These are phyloP conservation scores for Mucor ambiguus DNA, from an alignment of 371 early-diverging fungal species.

Conservation along the genomic window DNA sequence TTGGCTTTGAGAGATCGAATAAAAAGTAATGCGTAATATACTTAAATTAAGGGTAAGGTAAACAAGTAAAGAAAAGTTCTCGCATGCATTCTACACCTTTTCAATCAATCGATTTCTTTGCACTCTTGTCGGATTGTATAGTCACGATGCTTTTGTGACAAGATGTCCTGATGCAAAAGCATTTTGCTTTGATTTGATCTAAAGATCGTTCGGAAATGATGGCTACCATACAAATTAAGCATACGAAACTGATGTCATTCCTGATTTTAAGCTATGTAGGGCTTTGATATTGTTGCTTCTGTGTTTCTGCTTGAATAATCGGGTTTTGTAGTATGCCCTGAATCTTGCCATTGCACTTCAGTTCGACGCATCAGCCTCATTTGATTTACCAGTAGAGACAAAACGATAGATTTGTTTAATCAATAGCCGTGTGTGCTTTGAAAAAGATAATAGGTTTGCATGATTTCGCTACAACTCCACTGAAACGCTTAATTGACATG, in stretches of 20 bases:
- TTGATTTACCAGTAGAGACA: too few species aligned
- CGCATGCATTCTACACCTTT: neutral
- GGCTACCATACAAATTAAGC: neutral
- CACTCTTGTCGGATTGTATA: neutral
- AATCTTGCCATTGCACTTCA: too few species aligned
- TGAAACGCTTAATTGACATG: too few species aligned
- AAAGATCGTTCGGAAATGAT: neutral
- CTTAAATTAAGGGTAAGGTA: neutral
- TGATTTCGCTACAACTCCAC: too few species aligned
- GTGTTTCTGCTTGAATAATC: too few species aligned
- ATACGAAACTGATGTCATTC: neutral
- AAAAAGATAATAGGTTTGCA: too few species aligned
- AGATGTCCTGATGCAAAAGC: neutral
- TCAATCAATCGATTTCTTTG: neutral
- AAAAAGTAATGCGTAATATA: neutral
- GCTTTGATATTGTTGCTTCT: neutral
- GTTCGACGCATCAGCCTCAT: too few species aligned
- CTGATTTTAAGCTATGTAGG: neutral
- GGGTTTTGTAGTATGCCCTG: too few species aligned
- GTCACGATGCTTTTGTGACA: neutral
- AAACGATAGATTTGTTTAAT: too few species aligned
- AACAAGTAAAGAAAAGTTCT: neutral
- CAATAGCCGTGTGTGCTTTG: too few species aligned
- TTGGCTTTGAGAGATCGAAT: neutral
- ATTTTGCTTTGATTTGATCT: neutral